These are phyloP conservation scores for Murraya koenigii DNA, from an alignment of 345 rosid species.

Conservation along the genomic window DNA sequence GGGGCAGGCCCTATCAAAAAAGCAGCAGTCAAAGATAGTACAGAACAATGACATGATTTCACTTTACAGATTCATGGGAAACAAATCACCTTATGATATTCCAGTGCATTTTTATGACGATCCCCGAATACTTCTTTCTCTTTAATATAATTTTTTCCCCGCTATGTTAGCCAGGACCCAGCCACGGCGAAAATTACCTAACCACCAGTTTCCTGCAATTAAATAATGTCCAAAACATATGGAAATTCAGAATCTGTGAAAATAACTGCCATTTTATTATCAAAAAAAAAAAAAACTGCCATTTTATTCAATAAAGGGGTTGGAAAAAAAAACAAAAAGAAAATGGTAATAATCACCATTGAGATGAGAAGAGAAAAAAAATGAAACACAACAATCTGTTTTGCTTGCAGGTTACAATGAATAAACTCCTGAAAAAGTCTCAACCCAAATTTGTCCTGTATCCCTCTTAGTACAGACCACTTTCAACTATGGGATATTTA, in stretches of 20 bases:
- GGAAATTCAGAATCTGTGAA: not conserved
- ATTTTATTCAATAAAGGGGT: not conserved
- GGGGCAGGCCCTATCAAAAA: not conserved
- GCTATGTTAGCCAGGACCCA: no score
- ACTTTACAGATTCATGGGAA: constrained; percentile 17
- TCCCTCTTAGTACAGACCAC: not conserved
- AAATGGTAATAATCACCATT: no score
- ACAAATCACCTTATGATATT: constrained; percentile 1
- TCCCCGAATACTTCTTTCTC: not conserved
- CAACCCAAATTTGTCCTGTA: not conserved
- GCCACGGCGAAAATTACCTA: not conserved
- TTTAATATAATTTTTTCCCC: no score
- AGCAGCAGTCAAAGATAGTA: not conserved
- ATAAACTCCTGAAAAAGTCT: not conserved
- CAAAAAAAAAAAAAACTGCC: not conserved
- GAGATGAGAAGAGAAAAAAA: not conserved
- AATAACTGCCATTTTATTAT: not conserved
- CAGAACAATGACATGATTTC: constrained; percentile 20
- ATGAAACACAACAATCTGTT: not conserved
- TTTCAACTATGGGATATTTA: not conserved
- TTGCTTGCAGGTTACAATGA: not conserved
- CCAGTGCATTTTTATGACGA: not conserved
- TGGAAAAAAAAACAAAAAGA: no score
- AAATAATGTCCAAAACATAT: no score
- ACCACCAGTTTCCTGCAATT: not conserved